Evolutionary conservation across 257 asterid genomes (phyloP), one percentile per base, ranked within the genome.

Genomic region (Plantago elongata): DNA sequence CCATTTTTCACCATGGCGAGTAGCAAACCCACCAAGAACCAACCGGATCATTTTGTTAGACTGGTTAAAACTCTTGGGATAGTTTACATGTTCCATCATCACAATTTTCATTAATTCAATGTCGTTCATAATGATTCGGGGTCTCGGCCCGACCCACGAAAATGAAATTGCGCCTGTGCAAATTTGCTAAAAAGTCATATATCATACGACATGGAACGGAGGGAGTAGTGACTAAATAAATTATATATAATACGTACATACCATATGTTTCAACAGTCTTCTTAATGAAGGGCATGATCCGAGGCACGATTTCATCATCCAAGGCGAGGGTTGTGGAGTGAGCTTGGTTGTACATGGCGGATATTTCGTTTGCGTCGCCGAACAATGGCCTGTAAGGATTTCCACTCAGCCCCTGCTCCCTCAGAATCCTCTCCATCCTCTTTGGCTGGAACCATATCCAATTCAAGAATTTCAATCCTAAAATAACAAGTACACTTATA

Each of bases 361-460:
- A 13, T 12, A 77, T 63, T 17, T 82, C 81, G n/a, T 65, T 63
- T 51, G 66, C 70, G 57, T 82, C 88, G 12, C 83, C 85, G 11
- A 66, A 22, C 61, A 78, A 13, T 13, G 70, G 43, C 15, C 18
- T 57, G 72, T 75, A 78, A 11, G 82, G 13, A 5, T 75, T 81
- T 34, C 82, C 87, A 0, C 11, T 11, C 30, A 78, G 63, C 14
- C 87, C 84, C 67, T 63, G 76, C 46, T 78, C 65, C 13, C 66
- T 67, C 11, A 78, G 79, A 60, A 37, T 38, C 66, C 65, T 81
- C 64, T 75, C 84, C 34, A 72, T 60, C 72, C 30, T 40, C 63
- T 44, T 77, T 27, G 82, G 87, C 40, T 15, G 8, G 34, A 81
- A 45, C 82, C 84, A 81, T 9, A 64, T 50, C 80, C 76, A 75